Evolutionary conservation across 805 yeast genomes (phyloP).

Genomic region (Jamesozyma jinghongensis): DNA sequence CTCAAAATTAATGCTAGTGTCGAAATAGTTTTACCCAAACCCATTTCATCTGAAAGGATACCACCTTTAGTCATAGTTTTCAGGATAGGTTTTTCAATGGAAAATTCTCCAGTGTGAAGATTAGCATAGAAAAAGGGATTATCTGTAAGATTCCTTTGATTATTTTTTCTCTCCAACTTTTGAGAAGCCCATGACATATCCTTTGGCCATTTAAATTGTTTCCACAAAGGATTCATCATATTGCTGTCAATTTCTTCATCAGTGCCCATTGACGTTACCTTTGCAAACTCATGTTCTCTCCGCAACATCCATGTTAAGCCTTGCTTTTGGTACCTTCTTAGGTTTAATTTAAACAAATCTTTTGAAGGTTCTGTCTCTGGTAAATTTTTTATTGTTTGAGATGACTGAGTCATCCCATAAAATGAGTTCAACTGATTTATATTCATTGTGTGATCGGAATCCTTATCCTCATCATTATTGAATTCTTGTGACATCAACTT

Average conservation of each 20-base stretch:
- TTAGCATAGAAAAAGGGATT: slow-evolving; percentile 56
- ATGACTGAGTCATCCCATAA: slow-evolving; percentile 62
- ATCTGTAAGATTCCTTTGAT: not conserved
- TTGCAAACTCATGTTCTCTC: slow-evolving; percentile 53
- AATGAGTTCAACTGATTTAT: slow-evolving; percentile 68
- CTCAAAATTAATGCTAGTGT: slow-evolving; percentile 64
- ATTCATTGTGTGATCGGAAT: slow-evolving; percentile 37
- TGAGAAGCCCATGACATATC: slow-evolving; percentile 34
- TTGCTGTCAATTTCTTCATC: slow-evolving; percentile 38
- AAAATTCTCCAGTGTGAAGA: slow-evolving; percentile 69
- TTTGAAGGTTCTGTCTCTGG: slow-evolving; percentile 52
- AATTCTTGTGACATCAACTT: slow-evolving; percentile 8
- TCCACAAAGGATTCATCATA: slow-evolving; percentile 80
- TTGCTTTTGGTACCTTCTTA: slow-evolving; percentile 74
- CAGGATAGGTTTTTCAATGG: slow-evolving; percentile 56
- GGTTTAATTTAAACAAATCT: slow-evolving; percentile 43
- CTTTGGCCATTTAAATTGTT: slow-evolving; percentile 64
- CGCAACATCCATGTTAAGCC: slow-evolving; percentile 87
- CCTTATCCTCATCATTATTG: slow-evolving; percentile 2
- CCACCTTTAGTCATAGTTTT: slow-evolving; percentile 66
- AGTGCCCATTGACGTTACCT: slow-evolving; percentile 14
- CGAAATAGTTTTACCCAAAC: slow-evolving; percentile 86
- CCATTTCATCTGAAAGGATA: slow-evolving; percentile 94
- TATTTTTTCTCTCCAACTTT: slow-evolving; percentile 6
- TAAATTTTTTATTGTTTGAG: slow-evolving; percentile 43